Conservation (phyloP, 345 rosid species). For the Populus alba region DNA sequence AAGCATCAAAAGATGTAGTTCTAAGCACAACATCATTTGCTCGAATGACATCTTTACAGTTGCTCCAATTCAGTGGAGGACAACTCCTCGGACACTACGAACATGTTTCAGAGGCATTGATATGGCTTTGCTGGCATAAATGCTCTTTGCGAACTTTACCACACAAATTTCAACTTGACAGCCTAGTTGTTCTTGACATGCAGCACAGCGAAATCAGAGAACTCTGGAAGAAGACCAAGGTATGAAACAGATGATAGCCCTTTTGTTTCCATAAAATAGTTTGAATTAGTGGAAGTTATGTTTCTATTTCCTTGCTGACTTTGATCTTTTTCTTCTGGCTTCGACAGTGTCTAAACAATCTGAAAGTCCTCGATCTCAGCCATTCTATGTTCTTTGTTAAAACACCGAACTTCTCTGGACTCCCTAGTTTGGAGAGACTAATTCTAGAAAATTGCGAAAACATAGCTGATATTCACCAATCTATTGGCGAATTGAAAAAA, state of each 20-base stretch:
- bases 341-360: background rate
- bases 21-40: no score
- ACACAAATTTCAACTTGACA: no score
- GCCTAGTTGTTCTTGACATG: no score
- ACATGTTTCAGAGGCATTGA: no score
- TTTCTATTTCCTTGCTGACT: background rate
- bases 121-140: no score
- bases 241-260: background rate
- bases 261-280: background rate
- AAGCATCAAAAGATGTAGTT: no score
- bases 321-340: background rate
- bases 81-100: no score
- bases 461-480: background rate
- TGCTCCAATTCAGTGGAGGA: no score
- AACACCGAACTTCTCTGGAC: conserved; percentile 4
- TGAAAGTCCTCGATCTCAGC: background rate
- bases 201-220: no score
- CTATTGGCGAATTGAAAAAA: background rate
- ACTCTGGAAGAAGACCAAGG: background rate
- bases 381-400: background rate
- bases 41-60: no score
- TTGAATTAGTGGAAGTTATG: no score
- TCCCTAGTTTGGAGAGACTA: background rate
- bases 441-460: background rate
- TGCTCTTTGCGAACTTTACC: no score